Conservation (phyloP, 768 basidiomycete genomes). For the Gautieria morchelliformis region DNA sequence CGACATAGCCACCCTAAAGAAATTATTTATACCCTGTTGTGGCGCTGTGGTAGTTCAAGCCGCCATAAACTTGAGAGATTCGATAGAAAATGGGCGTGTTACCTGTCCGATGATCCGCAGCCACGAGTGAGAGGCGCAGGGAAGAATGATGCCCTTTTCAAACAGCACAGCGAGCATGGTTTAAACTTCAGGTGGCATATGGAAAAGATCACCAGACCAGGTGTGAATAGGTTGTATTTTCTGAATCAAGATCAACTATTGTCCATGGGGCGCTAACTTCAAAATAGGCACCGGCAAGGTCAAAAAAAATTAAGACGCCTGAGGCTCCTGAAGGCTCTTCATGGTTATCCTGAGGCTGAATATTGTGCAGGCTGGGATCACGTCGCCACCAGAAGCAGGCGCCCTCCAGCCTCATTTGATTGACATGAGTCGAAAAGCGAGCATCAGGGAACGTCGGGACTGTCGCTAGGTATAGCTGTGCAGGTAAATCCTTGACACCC, state of each 20-base stretch:
- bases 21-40: background rate
- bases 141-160: background rate
- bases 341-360: background rate
- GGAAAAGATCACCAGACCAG: background rate
- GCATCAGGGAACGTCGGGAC: background rate
- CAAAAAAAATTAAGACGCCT: too few species aligned
- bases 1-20: conserved; percentile 7
- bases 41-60: background rate
- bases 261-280: background rate
- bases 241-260: too few species aligned
- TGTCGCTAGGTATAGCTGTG: background rate
- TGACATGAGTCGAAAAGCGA: background rate
- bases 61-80: background rate
- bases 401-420: background rate
- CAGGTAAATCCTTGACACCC: background rate
- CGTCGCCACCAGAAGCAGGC: background rate
- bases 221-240: background rate
- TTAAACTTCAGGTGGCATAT: background rate
- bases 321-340: too few species aligned
- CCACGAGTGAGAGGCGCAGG: background rate
- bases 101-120: background rate
- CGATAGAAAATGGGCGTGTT: background rate
- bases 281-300: background rate
- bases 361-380: background rate
- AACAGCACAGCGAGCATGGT: background rate